phyloP scores from a whole-genome alignment of 805 yeast genomes.

The Lipomyces anomalus region DNA sequence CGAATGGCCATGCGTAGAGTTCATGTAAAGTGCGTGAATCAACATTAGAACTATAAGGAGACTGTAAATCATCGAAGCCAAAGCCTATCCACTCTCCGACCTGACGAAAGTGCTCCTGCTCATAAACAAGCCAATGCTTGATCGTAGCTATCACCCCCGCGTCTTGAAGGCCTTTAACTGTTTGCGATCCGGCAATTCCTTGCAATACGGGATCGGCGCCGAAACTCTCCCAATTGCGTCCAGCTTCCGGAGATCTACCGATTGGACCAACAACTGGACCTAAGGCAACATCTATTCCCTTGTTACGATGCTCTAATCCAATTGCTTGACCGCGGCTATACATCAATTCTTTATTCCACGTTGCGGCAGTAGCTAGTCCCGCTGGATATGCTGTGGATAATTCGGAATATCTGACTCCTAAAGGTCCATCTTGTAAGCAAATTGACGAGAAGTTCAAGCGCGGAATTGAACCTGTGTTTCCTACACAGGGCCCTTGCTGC shows the following conservation, averaged over 20 bases:
- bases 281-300: too few relatives aligned
- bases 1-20: constrained; percentile 60
- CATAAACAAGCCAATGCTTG: constrained; percentile 54
- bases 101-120: constrained; percentile 57
- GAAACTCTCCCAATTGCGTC: constrained; percentile 61
- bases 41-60: constrained; percentile 48
- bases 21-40: constrained; percentile 61
- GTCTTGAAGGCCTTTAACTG: constrained; percentile 51
- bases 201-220: constrained; percentile 58
- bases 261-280: constrained; percentile 59
- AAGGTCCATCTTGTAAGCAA: constrained; percentile 60
- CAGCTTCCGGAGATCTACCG: constrained; percentile 58
- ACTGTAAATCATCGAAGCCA: constrained; percentile 39
- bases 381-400: constrained; percentile 53
- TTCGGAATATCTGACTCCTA: constrained; percentile 55
- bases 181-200: constrained; percentile 49
- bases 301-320: constrained; percentile 48
- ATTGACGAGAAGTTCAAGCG: constrained; percentile 49
- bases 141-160: constrained; percentile 51
- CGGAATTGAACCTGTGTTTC: constrained; percentile 55
- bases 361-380: constrained; percentile 53
- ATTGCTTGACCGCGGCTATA: constrained; percentile 51
- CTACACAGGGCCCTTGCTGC: constrained; percentile 57
- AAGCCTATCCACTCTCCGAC: constrained; percentile 47
- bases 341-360: constrained; percentile 50